phyloP scores from a whole-genome alignment of 1,139 yeast species.

The Geotrichum fermentans region DNA sequence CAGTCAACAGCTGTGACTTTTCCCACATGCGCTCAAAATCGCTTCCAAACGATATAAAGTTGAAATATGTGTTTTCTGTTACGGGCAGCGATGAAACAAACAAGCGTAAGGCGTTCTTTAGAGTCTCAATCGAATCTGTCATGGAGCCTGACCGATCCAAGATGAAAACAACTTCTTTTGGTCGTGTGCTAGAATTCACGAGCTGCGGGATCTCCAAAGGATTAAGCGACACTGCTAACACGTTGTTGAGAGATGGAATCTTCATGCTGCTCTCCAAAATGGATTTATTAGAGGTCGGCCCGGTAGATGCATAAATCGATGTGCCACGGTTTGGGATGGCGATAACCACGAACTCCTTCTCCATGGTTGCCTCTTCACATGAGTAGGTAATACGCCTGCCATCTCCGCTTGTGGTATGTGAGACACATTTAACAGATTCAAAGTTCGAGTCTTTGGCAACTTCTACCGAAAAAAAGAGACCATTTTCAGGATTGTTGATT shows the following conservation, averaged over 20 bases:
- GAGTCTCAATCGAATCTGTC: conserved; percentile 2
- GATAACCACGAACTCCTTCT: conserved; percentile 13
- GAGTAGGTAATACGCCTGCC: background rate
- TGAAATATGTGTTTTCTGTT: conserved; percentile 3
- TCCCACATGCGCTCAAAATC: conserved; percentile 7
- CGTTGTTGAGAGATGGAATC: conserved; percentile 9
- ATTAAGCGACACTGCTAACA: conserved; percentile 9
- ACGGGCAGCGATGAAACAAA: conserved; percentile 14
- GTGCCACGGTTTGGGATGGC: background rate
- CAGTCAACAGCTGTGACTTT: conserved; percentile 9
- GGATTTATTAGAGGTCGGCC: conserved; percentile 1
- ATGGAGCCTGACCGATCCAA: conserved; percentile 19
- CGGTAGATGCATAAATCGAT: conserved; percentile 3
- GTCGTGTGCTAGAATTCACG: background rate
- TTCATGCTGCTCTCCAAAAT: background rate
- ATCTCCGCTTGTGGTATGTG: conserved; percentile 4
- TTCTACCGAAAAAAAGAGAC: conserved; percentile 9
- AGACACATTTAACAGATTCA: conserved; percentile 7
- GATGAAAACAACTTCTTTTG: conserved; percentile 16
- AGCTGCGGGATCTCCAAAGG: conserved; percentile 4
- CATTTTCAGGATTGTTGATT: background rate
- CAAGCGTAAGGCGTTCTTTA: conserved; percentile 13
- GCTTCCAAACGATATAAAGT: conserved; percentile 19
- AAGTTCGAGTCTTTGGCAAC: background rate
- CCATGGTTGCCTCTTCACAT: background rate